phyloP scores from a whole-genome alignment of 2,329 filamentous ascomycete species.

The Eurotiales sp. region DNA sequence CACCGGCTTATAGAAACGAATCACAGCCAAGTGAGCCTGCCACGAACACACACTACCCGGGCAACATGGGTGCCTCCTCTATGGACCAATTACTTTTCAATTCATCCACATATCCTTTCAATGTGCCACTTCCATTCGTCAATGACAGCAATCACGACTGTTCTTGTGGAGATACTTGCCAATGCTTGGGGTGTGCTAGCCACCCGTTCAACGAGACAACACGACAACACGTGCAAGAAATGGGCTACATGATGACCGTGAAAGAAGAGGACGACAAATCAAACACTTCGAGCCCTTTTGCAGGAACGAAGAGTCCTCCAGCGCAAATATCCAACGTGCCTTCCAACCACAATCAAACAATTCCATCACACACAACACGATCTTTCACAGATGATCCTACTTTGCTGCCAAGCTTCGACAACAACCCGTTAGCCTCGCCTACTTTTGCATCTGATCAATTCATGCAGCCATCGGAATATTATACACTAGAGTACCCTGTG shows the following conservation, averaged over 20 bases:
- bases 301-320: constrained; percentile 16
- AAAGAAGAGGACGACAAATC: constrained; percentile 26
- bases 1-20: constrained; percentile 20
- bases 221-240: constrained; percentile 43
- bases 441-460: constrained; percentile 26
- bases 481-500: constrained; percentile 40
- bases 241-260: constrained; percentile 40
- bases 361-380: background rate
- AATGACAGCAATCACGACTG: constrained; percentile 33
- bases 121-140: constrained; percentile 10
- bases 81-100: constrained; percentile 14
- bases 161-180: constrained; percentile 42
- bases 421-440: constrained; percentile 15
- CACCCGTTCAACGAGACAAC: constrained; percentile 48
- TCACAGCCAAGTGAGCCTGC: constrained; percentile 11
- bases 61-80: background rate
- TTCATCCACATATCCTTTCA: constrained; percentile 16
- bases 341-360: background rate
- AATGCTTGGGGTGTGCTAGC: constrained; percentile 44
- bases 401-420: constrained; percentile 7
- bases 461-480: constrained; percentile 42
- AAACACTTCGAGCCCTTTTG: constrained; percentile 22
- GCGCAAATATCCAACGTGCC: constrained; percentile 12
- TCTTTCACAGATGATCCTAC: constrained; percentile 3
- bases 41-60: background rate